A percentile compares a stretch with the other conserved stretches of the same genome.
Evolutionary conservation across 768 basidiomycete genomes (phyloP).

Genomic region (Crassisporium funariophilum): DNA sequence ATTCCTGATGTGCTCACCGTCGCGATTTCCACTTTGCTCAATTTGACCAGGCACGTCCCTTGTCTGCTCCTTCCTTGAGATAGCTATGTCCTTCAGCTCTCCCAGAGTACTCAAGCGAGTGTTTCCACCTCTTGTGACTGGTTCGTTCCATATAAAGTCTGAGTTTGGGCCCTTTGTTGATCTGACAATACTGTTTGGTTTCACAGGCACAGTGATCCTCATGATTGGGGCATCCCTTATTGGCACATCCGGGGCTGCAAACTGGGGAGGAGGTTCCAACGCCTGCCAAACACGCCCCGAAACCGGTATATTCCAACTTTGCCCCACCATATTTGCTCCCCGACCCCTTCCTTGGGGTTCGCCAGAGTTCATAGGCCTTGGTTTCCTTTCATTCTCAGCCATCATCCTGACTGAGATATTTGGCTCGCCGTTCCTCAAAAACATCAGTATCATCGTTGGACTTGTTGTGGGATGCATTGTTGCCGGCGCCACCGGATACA

Average conservation of each 20-base stretch:
- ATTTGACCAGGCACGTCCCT: constrained; percentile 62
- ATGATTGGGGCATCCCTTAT: constrained; percentile 81
- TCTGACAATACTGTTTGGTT: no score
- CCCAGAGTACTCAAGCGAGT: constrained; percentile 60
- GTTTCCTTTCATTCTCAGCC: constrained; percentile 77
- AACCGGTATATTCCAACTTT: constrained; percentile 68
- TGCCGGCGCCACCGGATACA: constrained; percentile 77
- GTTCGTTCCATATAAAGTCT: constrained; percentile 29
- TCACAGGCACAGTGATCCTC: constrained; percentile 70
- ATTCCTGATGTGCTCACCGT: not conserved
- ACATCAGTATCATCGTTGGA: constrained; percentile 75
- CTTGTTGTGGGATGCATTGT: constrained; percentile 80
- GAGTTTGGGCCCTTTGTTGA: not conserved
- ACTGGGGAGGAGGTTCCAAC: constrained; percentile 87
- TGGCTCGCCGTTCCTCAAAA: constrained; percentile 84
- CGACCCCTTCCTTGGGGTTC: constrained; percentile 62
- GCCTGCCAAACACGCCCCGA: constrained; percentile 62
- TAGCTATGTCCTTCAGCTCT: constrained; percentile 76
- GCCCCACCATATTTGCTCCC: constrained; percentile 72
- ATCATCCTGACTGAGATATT: constrained; percentile 83
- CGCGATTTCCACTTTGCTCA: not conserved
- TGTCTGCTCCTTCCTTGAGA: constrained; percentile 79
- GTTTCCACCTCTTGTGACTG: constrained; percentile 83
- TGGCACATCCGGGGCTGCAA: constrained; percentile 69
- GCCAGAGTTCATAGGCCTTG: constrained; percentile 83